Base-by-base conservation (phyloP, 306 rosid genomes). In the Cucurbita argyrosperma region DNA sequence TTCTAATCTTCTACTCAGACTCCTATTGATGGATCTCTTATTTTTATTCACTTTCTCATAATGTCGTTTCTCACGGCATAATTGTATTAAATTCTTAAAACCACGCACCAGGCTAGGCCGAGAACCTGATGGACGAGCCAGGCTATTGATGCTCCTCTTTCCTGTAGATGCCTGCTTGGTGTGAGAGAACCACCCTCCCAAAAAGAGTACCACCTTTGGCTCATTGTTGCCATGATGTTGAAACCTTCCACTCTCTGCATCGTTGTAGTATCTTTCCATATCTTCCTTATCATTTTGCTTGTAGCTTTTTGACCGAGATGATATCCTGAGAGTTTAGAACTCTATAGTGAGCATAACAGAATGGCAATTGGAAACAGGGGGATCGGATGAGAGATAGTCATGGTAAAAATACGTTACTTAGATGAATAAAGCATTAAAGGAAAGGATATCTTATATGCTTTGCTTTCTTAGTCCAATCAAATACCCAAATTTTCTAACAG, bases 101-200 rank as follows among this genome's bases (percentile, higher is more conserved):
- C 90, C 83, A 56, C 57, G 76, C 42, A 87, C 47, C 71, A 89
- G 72, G 71, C 88, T 80, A 60, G 74, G 76, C 61, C 82, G 80
- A 63, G 79, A 54, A 57, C 76, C 72, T 35, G 84, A 54, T 58
- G 82, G 79, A 45, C 82, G 80, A 42, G 81, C 62, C 80, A 78
- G 51, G 43, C 82, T 63, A 67, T 76, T 78, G 49, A 47, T 57
- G 76, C 83, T 75, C 14, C 66, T 74, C 78, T 69, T 78, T 76
- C 79, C 82, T 45, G 71, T 69, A 35, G 80, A 67, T 61, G 80
- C 74, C 66, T 81, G 61, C 72, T 71, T 77, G 55, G 81, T 67
- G 81, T 76, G 76, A 1, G 85, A 84, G 59, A 87, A 76, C 84
- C 88, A 82, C 63, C 85, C 86, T 81, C 88, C 85, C 68, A 78